Base-by-base conservation (phyloP, 1,284 basidiomycete genomes). In the Papiliotrema terrestris region DNA sequence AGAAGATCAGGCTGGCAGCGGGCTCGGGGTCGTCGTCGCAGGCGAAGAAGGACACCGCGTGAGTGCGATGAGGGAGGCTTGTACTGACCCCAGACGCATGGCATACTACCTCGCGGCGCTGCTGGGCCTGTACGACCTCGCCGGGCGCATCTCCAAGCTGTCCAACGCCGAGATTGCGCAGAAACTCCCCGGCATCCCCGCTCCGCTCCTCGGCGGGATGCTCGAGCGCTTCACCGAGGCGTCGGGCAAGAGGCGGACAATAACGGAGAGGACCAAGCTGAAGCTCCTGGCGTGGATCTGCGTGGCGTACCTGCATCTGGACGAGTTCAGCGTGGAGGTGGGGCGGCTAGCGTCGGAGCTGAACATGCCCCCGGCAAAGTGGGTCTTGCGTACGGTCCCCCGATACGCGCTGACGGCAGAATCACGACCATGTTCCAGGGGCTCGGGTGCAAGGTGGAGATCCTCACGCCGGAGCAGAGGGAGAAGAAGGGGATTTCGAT, bases 141-240 rank as follows among this genome's bases (percentile, higher is more conserved):
- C 67, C 4, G 54, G 57, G 19, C 43, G 44, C 13, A 52, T 73
- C 8, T 38, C 52, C 44, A 67, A 67, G 52, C 55, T 59, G 9
- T 39, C 58, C 14, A 41, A 53, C 17, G 69, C 51, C 41, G 72
- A 68, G 73, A 79, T 61, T 68, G 83, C 58, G 76, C 83, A 60
- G 81, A 83, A 83, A 60, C 77, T 91, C 58, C 69, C 79, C 1
- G 73, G 78, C 4, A 79, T 89, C 2, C 87, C 91, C 1, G 76
- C 77, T 20, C 78, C 84, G 45, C 78, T 94, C 14, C 66, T 91
- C 25, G 87, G 92, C 56, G 84, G 86, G 2, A 76, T 95, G 36
- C 66, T 91, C n/a, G 80, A 83, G 5, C 81, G 89, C 49, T 96
- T 94, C 74, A 86, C 90, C 0, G 89, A 94, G 74, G 80, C 77